Evolutionary conservation across 306 rosid genomes (phyloP).

Genomic region (Malus domestica): ASM211411v1 NC_041799.1:39527501-39528000

Average conservation of each 20-base stretch:
- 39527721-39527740: slow-evolving; percentile 69
- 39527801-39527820: slow-evolving; percentile 99
- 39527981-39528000: not conserved
- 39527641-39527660: slow-evolving; percentile 13
- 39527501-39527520: not conserved
- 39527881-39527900: not conserved
- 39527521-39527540: slow-evolving; percentile 6
- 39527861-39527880: slow-evolving; percentile 20
- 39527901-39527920: not conserved
- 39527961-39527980: not conserved
- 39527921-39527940: not conserved
- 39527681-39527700: slow-evolving; percentile 15
- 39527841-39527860: slow-evolving; percentile 61
- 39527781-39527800: slow-evolving; percentile 94
- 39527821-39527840: slow-evolving; percentile 99
- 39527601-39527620: slow-evolving; percentile 88
- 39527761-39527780: slow-evolving; percentile 76
- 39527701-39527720: slow-evolving; percentile 67
- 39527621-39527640: slow-evolving; percentile 67
- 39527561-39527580: slow-evolving; percentile 79
- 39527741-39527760: slow-evolving; percentile 66
- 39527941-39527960: slow-evolving; percentile 1
- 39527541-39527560: slow-evolving; percentile 11
- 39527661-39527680: slow-evolving; percentile 9
- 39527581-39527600: slow-evolving; percentile 80